phyloP scores from a whole-genome alignment of 306 rosid genomes.

The Inga oerstediana region DNA sequence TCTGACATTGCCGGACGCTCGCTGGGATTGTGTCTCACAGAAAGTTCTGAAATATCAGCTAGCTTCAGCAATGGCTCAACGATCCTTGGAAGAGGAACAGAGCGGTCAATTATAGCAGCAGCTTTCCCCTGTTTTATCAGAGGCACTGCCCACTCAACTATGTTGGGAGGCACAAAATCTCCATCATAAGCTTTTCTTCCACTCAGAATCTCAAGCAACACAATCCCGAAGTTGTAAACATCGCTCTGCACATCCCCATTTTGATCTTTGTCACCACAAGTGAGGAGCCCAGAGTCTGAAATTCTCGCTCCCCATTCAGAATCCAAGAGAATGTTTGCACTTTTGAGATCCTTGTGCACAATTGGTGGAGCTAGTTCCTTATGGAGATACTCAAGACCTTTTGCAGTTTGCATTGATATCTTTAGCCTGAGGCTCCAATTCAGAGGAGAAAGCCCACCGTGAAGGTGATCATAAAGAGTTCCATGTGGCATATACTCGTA shows the following conservation, averaged over 20 bases:
- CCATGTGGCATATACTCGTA: constrained; percentile 94
- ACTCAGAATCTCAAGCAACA: constrained; percentile 78
- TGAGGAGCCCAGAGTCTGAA: constrained; percentile 74
- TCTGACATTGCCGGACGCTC: constrained; percentile 73
- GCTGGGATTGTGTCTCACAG: constrained; percentile 58
- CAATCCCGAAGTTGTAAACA: constrained; percentile 74
- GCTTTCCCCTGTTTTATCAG: constrained; percentile 75
- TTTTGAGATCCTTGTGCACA: constrained; percentile 71
- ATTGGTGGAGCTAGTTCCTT: constrained; percentile 75
- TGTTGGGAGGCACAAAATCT: constrained; percentile 62
- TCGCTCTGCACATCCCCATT: constrained; percentile 56
- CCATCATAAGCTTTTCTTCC: constrained; percentile 84
- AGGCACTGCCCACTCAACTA: constrained; percentile 89
- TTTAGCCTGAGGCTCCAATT: constrained; percentile 74
- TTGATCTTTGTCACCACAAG: constrained; percentile 58
- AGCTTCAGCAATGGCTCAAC: constrained; percentile 89
- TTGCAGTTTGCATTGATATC: constrained; percentile 80
- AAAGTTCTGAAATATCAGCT: constrained; percentile 72
- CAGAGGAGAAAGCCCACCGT: constrained; percentile 88
- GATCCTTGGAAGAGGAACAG: constrained; percentile 67
- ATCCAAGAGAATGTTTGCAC: constrained; percentile 84
- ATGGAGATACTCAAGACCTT: constrained; percentile 87
- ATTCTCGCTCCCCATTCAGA: constrained; percentile 82
- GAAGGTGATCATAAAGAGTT: constrained; percentile 87
- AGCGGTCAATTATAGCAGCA: constrained; percentile 69